Conservation (phyloP, 2,329 filamentous ascomycete genomes). For the Neurospora sp. region DNA sequence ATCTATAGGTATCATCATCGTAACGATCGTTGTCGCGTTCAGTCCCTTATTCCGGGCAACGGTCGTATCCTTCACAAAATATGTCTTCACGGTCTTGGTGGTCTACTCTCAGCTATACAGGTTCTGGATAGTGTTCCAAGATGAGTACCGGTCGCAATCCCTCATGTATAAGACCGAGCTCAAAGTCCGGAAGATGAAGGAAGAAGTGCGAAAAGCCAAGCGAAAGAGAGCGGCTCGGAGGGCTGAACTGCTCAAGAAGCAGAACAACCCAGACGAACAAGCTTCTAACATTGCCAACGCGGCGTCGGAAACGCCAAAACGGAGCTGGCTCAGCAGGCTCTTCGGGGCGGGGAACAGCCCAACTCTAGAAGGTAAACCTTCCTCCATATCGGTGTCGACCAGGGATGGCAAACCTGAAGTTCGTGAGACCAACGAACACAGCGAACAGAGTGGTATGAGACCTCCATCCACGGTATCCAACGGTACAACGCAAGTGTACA, state of each 20-base stretch:
- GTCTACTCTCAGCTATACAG: not conserved
- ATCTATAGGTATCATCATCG: not conserved
- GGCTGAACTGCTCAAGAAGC: not conserved
- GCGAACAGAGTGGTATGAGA: no score
- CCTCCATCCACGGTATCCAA: no score
- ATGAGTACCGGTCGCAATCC: not conserved
- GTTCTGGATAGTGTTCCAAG: not conserved
- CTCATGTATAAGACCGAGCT: not conserved
- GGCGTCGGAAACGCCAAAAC: not conserved
- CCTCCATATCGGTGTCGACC: no score
- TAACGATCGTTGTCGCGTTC: not conserved
- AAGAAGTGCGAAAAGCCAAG: not conserved
- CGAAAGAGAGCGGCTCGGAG: not conserved
- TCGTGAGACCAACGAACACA: no score
- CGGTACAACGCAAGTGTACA: no score
- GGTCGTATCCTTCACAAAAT: not conserved
- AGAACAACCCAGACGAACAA: no score
- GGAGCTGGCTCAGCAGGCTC: not conserved
- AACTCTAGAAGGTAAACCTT: no score
- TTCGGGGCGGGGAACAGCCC: not conserved
- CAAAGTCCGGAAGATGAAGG: not conserved
- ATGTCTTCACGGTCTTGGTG: not conserved
- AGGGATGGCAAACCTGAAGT: no score
- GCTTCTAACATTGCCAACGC: no score
- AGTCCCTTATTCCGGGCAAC: not conserved